A percentile compares a stretch with the other conserved stretches of the same genome.
Evolutionary conservation across 345 rosid species (phyloP).

Genomic region (Abelmoschus esculentus): DNA sequence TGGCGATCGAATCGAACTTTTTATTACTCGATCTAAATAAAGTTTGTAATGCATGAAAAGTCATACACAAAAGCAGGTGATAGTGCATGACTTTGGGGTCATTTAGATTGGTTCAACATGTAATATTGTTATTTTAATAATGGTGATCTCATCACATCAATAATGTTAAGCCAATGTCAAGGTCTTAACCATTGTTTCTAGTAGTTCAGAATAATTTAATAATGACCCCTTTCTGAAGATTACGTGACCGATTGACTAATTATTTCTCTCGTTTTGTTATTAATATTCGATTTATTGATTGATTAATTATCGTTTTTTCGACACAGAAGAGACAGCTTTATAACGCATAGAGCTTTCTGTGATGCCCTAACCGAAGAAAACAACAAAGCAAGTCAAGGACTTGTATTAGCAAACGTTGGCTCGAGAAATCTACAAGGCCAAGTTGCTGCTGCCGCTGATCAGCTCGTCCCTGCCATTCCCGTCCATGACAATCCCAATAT

Average conservation of each 20-base stretch:
- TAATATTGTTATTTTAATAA: conserved; percentile 1
- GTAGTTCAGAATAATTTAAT: neutral
- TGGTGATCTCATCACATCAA: conserved; percentile 18
- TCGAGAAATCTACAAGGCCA: conserved; percentile 13
- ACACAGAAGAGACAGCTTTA: conserved; percentile 49
- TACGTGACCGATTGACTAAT: too few species aligned
- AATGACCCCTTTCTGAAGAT: too few species aligned
- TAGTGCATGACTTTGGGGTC: too few species aligned
- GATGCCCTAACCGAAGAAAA: conserved; percentile 58
- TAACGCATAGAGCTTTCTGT: conserved; percentile 65
- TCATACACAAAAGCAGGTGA: too few species aligned
- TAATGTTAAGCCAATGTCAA: conserved; percentile 1
- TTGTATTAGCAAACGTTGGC: conserved; percentile 1
- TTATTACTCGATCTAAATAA: too few species aligned
- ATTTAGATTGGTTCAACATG: neutral
- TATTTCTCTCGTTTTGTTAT: too few species aligned
- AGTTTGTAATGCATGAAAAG: neutral
- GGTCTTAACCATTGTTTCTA: neutral
- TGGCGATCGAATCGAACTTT: too few species aligned
- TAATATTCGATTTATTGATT: too few species aligned
- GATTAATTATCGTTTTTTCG: too few species aligned
- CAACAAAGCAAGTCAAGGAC: conserved; percentile 31
- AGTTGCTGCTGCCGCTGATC: conserved; percentile 10
- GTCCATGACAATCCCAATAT: conserved; percentile 10
- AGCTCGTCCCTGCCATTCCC: conserved; percentile 16